These are phyloP conservation scores for Epipyxis sp. DNA, from an alignment of 108 stramenopile species.

Conservation along the genomic window DNA sequence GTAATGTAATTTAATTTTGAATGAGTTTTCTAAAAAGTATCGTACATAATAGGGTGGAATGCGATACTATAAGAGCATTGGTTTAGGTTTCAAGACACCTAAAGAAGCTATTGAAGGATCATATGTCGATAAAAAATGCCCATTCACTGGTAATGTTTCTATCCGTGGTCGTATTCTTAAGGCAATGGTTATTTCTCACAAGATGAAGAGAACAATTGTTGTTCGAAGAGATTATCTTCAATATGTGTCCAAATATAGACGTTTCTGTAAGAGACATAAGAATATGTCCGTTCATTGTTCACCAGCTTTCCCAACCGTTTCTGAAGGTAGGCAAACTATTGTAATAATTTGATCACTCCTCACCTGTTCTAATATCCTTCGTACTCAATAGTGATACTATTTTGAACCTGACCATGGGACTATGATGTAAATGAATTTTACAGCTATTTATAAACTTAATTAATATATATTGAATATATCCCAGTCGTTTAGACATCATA, in stretches of 20 bases:
- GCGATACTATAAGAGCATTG: conserved; percentile 89
- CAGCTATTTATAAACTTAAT: too few relatives aligned
- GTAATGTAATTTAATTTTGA: too few relatives aligned
- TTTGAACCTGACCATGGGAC: too few relatives aligned
- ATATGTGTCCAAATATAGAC: conserved; percentile 96
- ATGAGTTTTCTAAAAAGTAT: neutral
- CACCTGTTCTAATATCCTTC: too few relatives aligned
- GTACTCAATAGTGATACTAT: too few relatives aligned
- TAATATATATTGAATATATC: too few relatives aligned
- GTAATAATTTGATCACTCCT: too few relatives aligned
- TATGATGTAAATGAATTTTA: too few relatives aligned
- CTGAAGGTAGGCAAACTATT: too few relatives aligned
- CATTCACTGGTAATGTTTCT: conserved; percentile 95
- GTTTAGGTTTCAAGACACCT: conserved; percentile 99
- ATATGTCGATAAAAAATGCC: conserved; percentile 99
- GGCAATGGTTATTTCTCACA: conserved; percentile 97
- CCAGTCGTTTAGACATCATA: too few relatives aligned
- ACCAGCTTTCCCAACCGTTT: conserved; percentile 86
- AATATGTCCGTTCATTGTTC: conserved; percentile 97
- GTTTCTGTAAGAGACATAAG: conserved; percentile 99
- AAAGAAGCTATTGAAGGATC: conserved; percentile 85
- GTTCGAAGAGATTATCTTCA: conserved; percentile 99
- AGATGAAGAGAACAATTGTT: conserved; percentile 99
- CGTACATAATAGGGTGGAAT: conserved; percentile 65
- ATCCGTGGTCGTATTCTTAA: conserved; percentile 90